These are phyloP conservation scores for Capronia coronata DNA, from an alignment of 2,329 filamentous ascomycete species.

Conservation along the genomic window DNA sequence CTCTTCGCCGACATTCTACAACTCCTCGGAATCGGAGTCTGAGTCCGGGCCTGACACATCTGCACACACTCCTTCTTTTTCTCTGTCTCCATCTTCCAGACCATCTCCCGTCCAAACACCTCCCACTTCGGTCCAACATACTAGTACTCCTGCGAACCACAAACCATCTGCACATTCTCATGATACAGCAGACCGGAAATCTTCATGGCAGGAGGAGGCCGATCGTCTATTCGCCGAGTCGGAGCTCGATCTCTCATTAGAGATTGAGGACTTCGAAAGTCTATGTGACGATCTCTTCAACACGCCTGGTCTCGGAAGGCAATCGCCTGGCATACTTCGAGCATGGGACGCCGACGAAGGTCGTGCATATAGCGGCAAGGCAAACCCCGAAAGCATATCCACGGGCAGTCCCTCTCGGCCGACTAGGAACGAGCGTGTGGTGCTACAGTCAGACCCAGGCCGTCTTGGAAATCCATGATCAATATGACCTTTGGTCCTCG, in stretches of 20 bases:
- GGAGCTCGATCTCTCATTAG: conserved; percentile 16
- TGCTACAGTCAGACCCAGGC: no score
- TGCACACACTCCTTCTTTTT: no score
- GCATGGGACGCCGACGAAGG: no score
- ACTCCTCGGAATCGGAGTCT: conserved; percentile 12
- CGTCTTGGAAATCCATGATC: no score
- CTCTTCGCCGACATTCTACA: conserved; percentile 9
- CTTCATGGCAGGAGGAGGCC: conserved; percentile 12
- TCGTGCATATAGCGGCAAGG: no score
- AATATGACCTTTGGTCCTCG: no score
- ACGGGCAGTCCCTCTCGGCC: no score
- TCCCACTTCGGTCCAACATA: background rate
- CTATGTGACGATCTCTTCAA: conserved; percentile 22
- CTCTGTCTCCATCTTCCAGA: background rate
- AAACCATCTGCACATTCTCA: background rate
- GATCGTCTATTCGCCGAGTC: conserved; percentile 14
- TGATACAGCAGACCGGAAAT: background rate
- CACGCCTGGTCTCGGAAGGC: background rate
- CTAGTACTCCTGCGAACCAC: background rate
- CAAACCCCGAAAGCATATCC: no score
- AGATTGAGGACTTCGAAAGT: conserved; percentile 21
- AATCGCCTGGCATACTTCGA: no score
- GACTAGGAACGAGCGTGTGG: no score
- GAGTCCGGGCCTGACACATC: background rate
- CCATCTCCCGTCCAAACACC: background rate